These are phyloP conservation scores for Boletus tylopilopsis DNA, from an alignment of 768 basidiomycete genomes.

Conservation along the genomic window DNA sequence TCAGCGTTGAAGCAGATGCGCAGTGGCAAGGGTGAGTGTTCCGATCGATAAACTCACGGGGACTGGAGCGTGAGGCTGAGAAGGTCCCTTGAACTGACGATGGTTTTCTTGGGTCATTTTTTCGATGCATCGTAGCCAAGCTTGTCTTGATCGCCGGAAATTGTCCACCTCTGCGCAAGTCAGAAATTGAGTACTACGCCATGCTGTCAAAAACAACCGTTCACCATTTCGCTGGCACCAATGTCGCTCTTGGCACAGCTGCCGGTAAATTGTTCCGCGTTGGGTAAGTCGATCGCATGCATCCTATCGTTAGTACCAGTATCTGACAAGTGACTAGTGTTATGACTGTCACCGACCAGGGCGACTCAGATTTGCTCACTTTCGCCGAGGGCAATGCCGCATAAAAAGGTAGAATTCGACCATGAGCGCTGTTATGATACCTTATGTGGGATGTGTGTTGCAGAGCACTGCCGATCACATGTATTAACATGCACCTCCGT, in stretches of 20 bases:
- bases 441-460: background rate
- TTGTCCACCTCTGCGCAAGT: constrained; percentile 98
- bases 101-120: constrained; percentile 24
- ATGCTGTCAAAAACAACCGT: constrained; percentile 99
- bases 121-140: constrained; percentile 62
- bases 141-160: constrained; percentile 98
- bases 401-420: constrained; percentile 35
- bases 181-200: constrained; percentile 99
- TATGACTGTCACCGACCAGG: constrained; percentile 94
- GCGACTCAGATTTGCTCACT: constrained; percentile 93
- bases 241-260: constrained; percentile 97
- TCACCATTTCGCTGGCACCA: constrained; percentile 97
- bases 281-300: constrained; percentile 51
- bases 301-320: background rate
- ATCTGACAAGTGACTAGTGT: constrained; percentile 51
- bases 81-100: constrained; percentile 90
- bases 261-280: constrained; percentile 99
- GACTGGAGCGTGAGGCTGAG: constrained; percentile 99
- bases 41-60: constrained; percentile 54
- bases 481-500: background rate
- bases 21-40: constrained; percentile 86
- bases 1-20: constrained; percentile 98
- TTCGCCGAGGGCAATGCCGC: constrained; percentile 72
- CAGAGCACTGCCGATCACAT: background rate
- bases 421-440: background rate